These are phyloP conservation scores for Trichoderma parareesei DNA, from an alignment of 495 filamentous ascomycete genomes.

Conservation along the genomic window DNA sequence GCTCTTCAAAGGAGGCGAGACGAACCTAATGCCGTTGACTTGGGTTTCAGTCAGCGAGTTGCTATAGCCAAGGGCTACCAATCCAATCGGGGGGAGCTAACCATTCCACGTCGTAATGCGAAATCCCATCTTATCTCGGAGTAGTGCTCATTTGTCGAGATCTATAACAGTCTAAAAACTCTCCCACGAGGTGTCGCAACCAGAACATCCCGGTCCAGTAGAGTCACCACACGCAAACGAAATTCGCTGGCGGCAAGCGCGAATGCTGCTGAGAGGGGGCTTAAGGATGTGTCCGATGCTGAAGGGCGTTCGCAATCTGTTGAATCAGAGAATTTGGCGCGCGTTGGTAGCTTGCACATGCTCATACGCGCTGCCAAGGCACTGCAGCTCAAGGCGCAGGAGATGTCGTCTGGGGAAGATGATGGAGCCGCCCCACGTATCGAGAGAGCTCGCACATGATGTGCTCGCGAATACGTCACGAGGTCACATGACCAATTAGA, in stretches of 20 bases:
- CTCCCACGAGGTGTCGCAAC: neutral
- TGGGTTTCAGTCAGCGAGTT: neutral
- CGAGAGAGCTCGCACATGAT: neutral
- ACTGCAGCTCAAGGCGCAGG: neutral
- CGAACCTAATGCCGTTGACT: slow-evolving; percentile 92
- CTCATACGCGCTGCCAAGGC: neutral
- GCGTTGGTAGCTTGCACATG: neutral
- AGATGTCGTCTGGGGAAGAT: too few relatives aligned
- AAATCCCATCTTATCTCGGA: slow-evolving; percentile 19
- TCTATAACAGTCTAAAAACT: slow-evolving; percentile 12
- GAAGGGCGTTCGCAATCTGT: neutral
- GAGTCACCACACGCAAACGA: too few relatives aligned
- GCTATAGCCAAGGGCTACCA: neutral
- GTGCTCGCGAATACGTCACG: slow-evolving; percentile 27
- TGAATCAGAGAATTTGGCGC: neutral
- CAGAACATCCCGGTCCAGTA: neutral
- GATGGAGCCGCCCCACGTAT: neutral
- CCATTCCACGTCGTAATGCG: slow-evolving; percentile 32
- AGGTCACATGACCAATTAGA: slow-evolving; percentile 20
- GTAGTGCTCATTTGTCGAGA: neutral
- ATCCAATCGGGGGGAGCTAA: slow-evolving; percentile 8
- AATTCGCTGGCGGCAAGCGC: too few relatives aligned
- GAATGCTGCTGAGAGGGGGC: neutral
- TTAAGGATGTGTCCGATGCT: neutral
- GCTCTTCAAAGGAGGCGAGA: neutral